Evolutionary conservation across 108 stramenopile species (phyloP), one percentile per base, ranked within the genome.

Genomic region (Pseudonitzschia pungens): DNA sequence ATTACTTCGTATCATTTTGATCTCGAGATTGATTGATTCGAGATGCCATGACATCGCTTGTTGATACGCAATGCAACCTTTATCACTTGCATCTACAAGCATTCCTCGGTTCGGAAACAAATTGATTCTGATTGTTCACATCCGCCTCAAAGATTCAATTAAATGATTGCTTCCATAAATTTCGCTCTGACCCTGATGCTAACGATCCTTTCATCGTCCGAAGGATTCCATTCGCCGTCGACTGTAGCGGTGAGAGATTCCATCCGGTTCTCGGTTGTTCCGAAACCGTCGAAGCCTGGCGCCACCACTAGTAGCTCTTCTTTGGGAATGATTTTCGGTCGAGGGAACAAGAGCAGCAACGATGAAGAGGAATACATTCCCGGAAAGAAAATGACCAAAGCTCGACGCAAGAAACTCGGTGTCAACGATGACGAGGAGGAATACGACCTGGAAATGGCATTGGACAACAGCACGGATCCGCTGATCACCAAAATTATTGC

Each of bases 401-500:
- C 84, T 45, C 84, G 92, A 22, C 74, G 90, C 12, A 76, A 86
- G 54, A 70, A 96, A 77, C 73, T 96, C 22, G 95, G 95, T 0
- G 85, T 96, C 40, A 52, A 65, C 27, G 95, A 93, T 44, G 92
- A 92, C 48, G 91, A 89, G 68, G 87, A 91, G 40, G 95, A 96
- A 72, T 93, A 96, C 65, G 95, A 96, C 80, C 73, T 96, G 10
- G 86, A 83, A 41, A 68, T 81, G 42, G 95, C 95, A 21, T 67
- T 96, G 27, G 67, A 77, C 12, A 70, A 69, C 33, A 92, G 91
- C 75, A 96, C 95, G 20, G 95, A 96, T 77, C 76, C 83, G 3
- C 70, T 87, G 15, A 96, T 96, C 59, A 84, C 90, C 32, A 96
- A 96, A 71, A 80, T 96, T 26, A 84, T 96, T 56, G 94, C 94